phyloP scores from a whole-genome alignment of 202 grass and related monocot genomes.

The Panicum hallii region DNA sequence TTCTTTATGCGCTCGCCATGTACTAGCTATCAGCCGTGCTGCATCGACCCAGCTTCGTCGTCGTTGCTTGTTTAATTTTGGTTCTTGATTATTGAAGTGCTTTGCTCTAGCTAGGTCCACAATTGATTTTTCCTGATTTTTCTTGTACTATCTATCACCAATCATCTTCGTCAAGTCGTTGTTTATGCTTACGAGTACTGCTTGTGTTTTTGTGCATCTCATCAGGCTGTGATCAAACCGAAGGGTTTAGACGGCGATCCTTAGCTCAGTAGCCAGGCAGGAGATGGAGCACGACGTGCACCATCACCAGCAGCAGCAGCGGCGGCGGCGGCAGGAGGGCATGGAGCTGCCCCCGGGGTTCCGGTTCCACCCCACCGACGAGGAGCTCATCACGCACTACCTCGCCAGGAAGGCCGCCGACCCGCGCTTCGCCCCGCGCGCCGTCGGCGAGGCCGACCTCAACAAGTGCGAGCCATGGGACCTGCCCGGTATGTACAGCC shows the following conservation, averaged over 20 bases:
- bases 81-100: neutral
- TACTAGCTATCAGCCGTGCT: neutral
- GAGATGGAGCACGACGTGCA: slow-evolving; percentile 59
- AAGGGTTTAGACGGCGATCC: slow-evolving; percentile 11
- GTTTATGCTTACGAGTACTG: slow-evolving; percentile 32
- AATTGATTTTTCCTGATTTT: neutral
- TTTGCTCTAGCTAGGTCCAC: neutral
- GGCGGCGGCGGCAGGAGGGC: neutral
- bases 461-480: slow-evolving; percentile 94
- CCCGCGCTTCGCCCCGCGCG: slow-evolving; percentile 56
- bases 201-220: neutral
- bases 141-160: neutral
- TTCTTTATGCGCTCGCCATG: slow-evolving; percentile 2
- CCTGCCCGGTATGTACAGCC: slow-evolving; percentile 54
- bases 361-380: slow-evolving; percentile 85
- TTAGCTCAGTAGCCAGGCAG: slow-evolving; percentile 12
- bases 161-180: neutral
- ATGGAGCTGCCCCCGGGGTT: slow-evolving; percentile 86
- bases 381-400: slow-evolving; percentile 90
- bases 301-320: neutral
- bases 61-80: slow-evolving; percentile 19
- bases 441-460: slow-evolving; percentile 79
- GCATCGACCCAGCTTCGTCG: neutral
- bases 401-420: slow-evolving; percentile 68
- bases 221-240: slow-evolving; percentile 13